Percentiles rank a stretch among this genome's conserved stretches.
Conservation (phyloP, 2,329 filamentous ascomycete genomes). For the Ascochyta lentis region DNA sequence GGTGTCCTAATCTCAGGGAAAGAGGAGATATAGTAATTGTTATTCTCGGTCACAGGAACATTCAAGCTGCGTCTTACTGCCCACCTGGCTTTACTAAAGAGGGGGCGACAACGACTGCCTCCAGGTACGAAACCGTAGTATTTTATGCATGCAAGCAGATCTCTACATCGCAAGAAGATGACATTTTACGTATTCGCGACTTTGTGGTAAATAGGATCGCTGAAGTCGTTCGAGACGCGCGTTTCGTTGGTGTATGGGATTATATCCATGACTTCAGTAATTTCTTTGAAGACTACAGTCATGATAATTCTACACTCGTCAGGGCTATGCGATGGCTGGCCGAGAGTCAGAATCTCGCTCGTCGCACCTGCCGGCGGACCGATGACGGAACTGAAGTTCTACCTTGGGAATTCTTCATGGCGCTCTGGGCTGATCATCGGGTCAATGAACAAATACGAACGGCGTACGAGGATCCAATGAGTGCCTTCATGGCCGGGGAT, state of each 20-base stretch:
- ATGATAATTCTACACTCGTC: not conserved
- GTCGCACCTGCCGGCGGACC: not conserved
- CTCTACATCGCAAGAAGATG: not conserved
- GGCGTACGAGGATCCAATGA: not conserved
- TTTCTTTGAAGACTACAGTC: not conserved
- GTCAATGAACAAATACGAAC: not conserved
- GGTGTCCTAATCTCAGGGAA: constrained; percentile 3
- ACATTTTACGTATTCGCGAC: not conserved
- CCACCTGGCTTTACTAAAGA: not conserved
- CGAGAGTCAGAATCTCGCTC: not conserved
- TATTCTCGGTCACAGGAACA: not conserved
- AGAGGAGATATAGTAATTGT: not conserved
- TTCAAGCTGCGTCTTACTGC: not conserved
- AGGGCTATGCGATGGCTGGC: not conserved
- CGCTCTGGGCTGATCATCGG: not conserved
- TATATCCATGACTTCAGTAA: not conserved
- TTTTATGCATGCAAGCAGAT: not conserved
- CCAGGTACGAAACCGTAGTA: not conserved
- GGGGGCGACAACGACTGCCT: not conserved
- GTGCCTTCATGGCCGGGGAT: no score
- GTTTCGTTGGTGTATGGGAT: not conserved
- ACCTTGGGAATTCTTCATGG: constrained; percentile 1
- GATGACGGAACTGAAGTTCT: not conserved
- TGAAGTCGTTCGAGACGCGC: not conserved
- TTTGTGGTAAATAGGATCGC: constrained; percentile 6